These are phyloP conservation scores for Mycena crocata DNA, from an alignment of 768 basidiomycete species.

Conservation along the genomic window DNA sequence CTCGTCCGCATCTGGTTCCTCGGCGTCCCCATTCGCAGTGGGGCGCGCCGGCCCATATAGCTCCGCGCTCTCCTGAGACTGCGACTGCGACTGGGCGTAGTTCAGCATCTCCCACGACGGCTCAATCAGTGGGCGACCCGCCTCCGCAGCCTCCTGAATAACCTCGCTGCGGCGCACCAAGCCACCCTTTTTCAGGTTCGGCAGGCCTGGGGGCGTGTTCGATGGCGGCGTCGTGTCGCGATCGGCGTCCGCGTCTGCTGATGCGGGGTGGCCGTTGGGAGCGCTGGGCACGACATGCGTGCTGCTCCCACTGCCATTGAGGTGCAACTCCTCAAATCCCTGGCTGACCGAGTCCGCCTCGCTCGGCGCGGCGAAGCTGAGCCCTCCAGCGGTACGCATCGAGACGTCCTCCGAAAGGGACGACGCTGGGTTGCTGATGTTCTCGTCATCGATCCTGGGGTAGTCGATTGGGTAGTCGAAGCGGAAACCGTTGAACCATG, in stretches of 20 bases:
- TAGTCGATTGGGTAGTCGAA: slow-evolving; percentile 1
- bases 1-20: no score
- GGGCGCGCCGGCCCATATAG: slow-evolving; percentile 21
- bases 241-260: neutral
- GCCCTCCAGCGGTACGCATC: slow-evolving; percentile 35
- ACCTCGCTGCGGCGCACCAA: slow-evolving; percentile 64
- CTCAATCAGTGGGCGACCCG: slow-evolving; percentile 52
- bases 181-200: slow-evolving; percentile 36
- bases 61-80: slow-evolving; percentile 30
- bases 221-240: slow-evolving; percentile 17
- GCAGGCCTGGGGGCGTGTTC: slow-evolving; percentile 36
- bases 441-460: slow-evolving; percentile 21
- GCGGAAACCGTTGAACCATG: slow-evolving; percentile 68
- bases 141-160: slow-evolving; percentile 58
- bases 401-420: slow-evolving; percentile 30
- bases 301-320: slow-evolving; percentile 14
- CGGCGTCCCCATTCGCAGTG: no score
- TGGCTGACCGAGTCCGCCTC: slow-evolving; percentile 35
- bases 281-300: neutral
- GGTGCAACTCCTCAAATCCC: slow-evolving; percentile 30
- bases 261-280: neutral
- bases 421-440: slow-evolving; percentile 39
- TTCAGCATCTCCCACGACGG: slow-evolving; percentile 71
- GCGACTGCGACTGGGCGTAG: slow-evolving; percentile 46
- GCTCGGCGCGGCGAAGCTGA: slow-evolving; percentile 18